These are phyloP conservation scores for Candida sonorensis DNA, from an alignment of 805 yeast genomes.

Conservation along the genomic window DNA sequence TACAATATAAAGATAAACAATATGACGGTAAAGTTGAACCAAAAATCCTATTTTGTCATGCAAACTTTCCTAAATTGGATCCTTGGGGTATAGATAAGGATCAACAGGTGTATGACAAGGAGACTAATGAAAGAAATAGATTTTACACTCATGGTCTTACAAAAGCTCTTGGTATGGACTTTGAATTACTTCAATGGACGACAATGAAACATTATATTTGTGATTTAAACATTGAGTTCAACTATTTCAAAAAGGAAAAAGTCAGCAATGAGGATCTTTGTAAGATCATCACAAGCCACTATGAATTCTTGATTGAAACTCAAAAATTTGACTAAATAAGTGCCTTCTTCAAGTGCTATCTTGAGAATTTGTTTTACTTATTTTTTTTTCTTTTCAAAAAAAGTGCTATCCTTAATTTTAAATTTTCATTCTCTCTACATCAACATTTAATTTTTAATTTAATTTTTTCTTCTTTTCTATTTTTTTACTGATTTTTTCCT, in stretches of 20 bases:
- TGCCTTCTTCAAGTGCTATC: too few relatives aligned
- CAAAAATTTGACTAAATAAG: slow-evolving; percentile 37
- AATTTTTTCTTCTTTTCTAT: too few relatives aligned
- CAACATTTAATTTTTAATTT: too few relatives aligned
- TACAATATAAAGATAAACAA: slow-evolving; percentile 16
- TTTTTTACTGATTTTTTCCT: too few relatives aligned
- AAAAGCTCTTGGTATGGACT: slow-evolving; percentile 45
- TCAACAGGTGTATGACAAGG: slow-evolving; percentile 31
- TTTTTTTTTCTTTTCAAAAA: too few relatives aligned
- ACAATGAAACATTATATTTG: slow-evolving; percentile 51
- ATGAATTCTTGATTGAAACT: too few relatives aligned
- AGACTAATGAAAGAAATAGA: slow-evolving; percentile 43
- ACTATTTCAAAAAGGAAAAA: slow-evolving; percentile 31
- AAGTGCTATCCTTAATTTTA: too few relatives aligned
- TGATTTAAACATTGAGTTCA: slow-evolving; percentile 38
- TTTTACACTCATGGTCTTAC: slow-evolving; percentile 53
- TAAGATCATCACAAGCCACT: too few relatives aligned
- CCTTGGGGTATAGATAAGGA: slow-evolving; percentile 47
- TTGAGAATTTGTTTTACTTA: too few relatives aligned
- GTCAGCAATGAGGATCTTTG: slow-evolving; percentile 39
- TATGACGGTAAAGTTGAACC: slow-evolving; percentile 22
- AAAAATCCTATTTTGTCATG: slow-evolving; percentile 47
- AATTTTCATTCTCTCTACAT: too few relatives aligned
- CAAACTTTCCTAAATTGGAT: slow-evolving; percentile 61
- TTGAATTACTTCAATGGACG: slow-evolving; percentile 53